Evolutionary conservation across 1,284 basidiomycete species (phyloP).

Genomic region (Cutaneotrichosporon dermatis): DNA sequence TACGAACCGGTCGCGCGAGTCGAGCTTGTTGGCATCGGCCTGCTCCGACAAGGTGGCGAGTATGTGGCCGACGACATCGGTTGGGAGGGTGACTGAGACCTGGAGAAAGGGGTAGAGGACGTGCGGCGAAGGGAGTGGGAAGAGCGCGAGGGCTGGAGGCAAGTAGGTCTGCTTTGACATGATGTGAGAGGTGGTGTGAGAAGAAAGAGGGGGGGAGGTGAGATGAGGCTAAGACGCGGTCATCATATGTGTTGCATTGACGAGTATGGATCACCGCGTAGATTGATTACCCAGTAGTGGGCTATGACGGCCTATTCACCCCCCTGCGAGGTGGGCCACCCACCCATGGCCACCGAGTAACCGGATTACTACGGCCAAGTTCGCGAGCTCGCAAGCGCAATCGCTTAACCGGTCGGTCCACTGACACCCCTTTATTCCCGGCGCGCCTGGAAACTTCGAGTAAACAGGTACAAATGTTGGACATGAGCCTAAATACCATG

Average conservation of each 20-base stretch:
- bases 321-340: too few species aligned
- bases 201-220: neutral
- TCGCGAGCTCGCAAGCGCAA: neutral
- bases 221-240: neutral
- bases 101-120: conserved; percentile 40
- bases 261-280: too few species aligned
- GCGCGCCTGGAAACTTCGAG: conserved; percentile 2
- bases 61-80: conserved; percentile 30
- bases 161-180: conserved; percentile 29
- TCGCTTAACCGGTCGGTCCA: neutral
- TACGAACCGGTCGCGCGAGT: conserved; percentile 22
- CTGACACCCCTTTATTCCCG: neutral
- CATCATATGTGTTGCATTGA: neutral
- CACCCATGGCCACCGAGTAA: too few species aligned
- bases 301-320: too few species aligned
- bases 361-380: too few species aligned
- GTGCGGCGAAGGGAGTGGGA: conserved; percentile 37
- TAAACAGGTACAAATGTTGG: too few species aligned
- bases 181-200: neutral
- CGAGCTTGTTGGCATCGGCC: conserved; percentile 20
- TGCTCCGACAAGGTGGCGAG: conserved; percentile 34
- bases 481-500: too few species aligned
- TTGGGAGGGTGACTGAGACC: conserved; percentile 27
- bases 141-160: conserved; percentile 37
- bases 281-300: too few species aligned